Evolutionary conservation across 2,329 filamentous ascomycete genomes (phyloP), one percentile per base, ranked within the genome.

Genomic region (Pseudocercospora vitis): DNA sequence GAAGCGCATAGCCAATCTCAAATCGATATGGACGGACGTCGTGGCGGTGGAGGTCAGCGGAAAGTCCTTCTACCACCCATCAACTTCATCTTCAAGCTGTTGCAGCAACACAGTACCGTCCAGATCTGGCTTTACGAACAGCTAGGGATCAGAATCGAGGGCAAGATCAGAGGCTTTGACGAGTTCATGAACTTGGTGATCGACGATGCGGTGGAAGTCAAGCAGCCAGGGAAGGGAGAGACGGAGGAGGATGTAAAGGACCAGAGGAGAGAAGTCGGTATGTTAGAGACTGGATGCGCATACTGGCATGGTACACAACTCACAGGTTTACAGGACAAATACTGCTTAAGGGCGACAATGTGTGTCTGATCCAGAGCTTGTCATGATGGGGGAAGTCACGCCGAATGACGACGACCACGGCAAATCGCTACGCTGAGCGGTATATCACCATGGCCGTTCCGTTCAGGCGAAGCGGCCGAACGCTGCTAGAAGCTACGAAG

Each of bases 111-210:
- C 68, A 85, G 88, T 12, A 91, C 87, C 1, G 90, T 97, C 32
- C 89, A 88, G 65, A 89, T 99, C 69, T 99, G 94, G 94, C 79
- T 99, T 35, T 97, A 95, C 73, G 94, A 99, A 77, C 94, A 99
- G 80, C 79, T 97, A 50, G 85, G 86, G 11, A 91, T 96, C 69
- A 82, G 94, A 56, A 96, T 99, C 68, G 91, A 97, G 76, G 94
- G 94, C 58, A 96, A 92, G 77, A 96, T 99, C 63, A 84, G 94
- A 68, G 92, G 94, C 11, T 99, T 99, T 64, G 94, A 99, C 71
- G 94, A 99, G 74, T 99, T 97, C 77, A 96, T 99, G 91, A 99
- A 99, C 76, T 79, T 99, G 46, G 94, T 97, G 32, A 82, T 96
- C 62, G 94, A 99, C 69, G 91, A 99, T 65, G 94, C 94, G 24